phyloP scores from a whole-genome alignment of 2,329 filamentous ascomycete genomes.

The Arthrobotrys conoides region DNA sequence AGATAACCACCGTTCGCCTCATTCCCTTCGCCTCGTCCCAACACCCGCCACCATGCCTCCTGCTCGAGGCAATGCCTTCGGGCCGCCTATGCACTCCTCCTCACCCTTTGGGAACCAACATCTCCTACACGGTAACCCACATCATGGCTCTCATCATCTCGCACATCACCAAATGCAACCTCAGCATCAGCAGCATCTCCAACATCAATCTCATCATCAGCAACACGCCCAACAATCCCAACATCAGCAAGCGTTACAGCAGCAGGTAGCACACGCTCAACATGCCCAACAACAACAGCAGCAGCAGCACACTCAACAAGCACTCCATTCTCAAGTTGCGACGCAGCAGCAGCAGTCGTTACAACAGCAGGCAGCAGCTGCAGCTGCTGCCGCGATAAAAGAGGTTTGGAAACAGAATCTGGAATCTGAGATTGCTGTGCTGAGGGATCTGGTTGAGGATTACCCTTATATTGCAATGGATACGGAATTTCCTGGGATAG shows the following conservation, averaged over 20 bases:
- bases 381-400: slow-evolving; percentile 74
- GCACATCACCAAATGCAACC: slow-evolving; percentile 59
- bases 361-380: slow-evolving; percentile 72
- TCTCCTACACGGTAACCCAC: slow-evolving; percentile 53
- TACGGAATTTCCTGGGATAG: slow-evolving; percentile 98
- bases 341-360: slow-evolving; percentile 65
- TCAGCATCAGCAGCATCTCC: slow-evolving; percentile 71
- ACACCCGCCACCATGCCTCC: slow-evolving; percentile 61
- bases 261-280: slow-evolving; percentile 61
- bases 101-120: slow-evolving; percentile 63
- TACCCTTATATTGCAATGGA: slow-evolving; percentile 99
- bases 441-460: slow-evolving; percentile 86
- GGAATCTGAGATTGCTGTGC: slow-evolving; percentile 86
- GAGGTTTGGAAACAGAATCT: slow-evolving; percentile 97
- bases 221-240: slow-evolving; percentile 72
- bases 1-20: not conserved
- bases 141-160: slow-evolving; percentile 58
- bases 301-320: slow-evolving; percentile 67
- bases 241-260: slow-evolving; percentile 69
- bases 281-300: slow-evolving; percentile 63
- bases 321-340: slow-evolving; percentile 47
- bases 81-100: slow-evolving; percentile 63
- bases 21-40: not conserved
- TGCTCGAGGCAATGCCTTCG: slow-evolving; percentile 63
- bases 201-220: slow-evolving; percentile 67